Conservation (phyloP, 2,329 filamentous ascomycete species). For the Cladophialophora exuberans region DNA sequence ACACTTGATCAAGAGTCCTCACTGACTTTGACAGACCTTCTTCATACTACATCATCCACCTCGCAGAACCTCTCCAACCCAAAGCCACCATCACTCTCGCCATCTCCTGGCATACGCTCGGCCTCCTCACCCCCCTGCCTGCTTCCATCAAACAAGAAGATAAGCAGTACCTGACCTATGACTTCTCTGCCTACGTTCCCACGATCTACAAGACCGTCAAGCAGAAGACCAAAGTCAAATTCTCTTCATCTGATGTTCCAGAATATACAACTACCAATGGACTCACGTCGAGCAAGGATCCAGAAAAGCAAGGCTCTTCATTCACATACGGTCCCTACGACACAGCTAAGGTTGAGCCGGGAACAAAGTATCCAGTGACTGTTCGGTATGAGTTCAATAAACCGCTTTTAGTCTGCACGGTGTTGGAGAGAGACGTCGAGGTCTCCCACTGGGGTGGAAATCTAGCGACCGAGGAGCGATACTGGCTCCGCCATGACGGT, state of each 20-base stretch:
- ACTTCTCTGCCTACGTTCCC: conserved; percentile 81
- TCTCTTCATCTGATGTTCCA: conserved; percentile 74
- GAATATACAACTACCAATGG: conserved; percentile 78
- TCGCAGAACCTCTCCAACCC: conserved; percentile 75
- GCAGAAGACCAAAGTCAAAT: conserved; percentile 97
- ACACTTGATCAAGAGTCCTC: conserved; percentile 40
- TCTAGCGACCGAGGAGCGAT: conserved; percentile 90
- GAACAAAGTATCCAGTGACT: conserved; percentile 70
- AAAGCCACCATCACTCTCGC: conserved; percentile 81
- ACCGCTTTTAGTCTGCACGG: conserved; percentile 77
- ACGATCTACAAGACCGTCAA: conserved; percentile 85
- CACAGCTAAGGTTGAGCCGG: conserved; percentile 70
- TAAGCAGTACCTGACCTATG: conserved; percentile 82
- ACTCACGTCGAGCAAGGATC: conserved; percentile 62
- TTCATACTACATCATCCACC: conserved; percentile 82
- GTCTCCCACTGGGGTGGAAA: conserved; percentile 99
- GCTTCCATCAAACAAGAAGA: conserved; percentile 81
- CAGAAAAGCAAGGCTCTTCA: conserved; percentile 80
- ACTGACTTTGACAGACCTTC: conserved; percentile 56
- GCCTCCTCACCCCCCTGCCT: conserved; percentile 78
- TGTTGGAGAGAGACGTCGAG: conserved; percentile 87
- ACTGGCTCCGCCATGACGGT: conserved; percentile 83
- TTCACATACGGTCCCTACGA: conserved; percentile 90
- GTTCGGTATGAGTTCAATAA: conserved; percentile 96
- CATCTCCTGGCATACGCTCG: conserved; percentile 82